Evolutionary conservation across 352 stramenopile species (phyloP), one percentile per base, ranked within the genome.

Genomic region (Pythium volutum): DNA sequence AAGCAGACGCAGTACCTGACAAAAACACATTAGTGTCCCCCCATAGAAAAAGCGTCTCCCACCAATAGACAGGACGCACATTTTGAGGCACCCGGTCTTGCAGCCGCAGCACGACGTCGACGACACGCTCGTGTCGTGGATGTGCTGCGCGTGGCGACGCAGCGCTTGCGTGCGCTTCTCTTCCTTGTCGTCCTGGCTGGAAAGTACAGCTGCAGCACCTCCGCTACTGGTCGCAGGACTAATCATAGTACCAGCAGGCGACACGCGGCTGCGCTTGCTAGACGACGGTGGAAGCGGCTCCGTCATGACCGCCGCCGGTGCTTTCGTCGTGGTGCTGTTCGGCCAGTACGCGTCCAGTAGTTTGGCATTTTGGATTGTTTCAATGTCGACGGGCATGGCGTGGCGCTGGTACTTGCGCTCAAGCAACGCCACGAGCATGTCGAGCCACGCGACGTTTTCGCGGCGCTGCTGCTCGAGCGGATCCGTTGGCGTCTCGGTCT

Each of bases 11-110:
- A 94, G 62, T 92, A 93, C 70, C 73, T 81, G 47, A 3, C 31
- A 20, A 38, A n/a, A 20, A 41, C 23, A 22, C 7, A 38, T 38
- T 41, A 39, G 38, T 33, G n/a, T n/a, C n/a, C n/a, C n/a, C n/a
- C n/a, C n/a, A n/a, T 8, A 57, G 34, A 31, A 23, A 56, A 20
- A 29, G 22, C n/a, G n/a, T n/a, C n/a, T n/a, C n/a, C n/a, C n/a
- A n/a, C n/a, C n/a, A n/a, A n/a, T n/a, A n/a, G n/a, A n/a, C n/a
- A n/a, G n/a, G n/a, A n/a, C 70, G 34, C 34, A 84, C 80, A 93
- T 88, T 69, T 93, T 93, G 26, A 93, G 69, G 53, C 84, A 93
- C 15, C 84, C 84, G 2, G 81, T 93, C 71, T 93, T 93, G 77
- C 84, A 93, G 27, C 84, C 84, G 51, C 84, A 93, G 64, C 78